Percentiles rank a stretch among this genome's conserved stretches.
Conservation (phyloP, 306 rosid species). For the Psophocarpus tetragonolobus region DNA sequence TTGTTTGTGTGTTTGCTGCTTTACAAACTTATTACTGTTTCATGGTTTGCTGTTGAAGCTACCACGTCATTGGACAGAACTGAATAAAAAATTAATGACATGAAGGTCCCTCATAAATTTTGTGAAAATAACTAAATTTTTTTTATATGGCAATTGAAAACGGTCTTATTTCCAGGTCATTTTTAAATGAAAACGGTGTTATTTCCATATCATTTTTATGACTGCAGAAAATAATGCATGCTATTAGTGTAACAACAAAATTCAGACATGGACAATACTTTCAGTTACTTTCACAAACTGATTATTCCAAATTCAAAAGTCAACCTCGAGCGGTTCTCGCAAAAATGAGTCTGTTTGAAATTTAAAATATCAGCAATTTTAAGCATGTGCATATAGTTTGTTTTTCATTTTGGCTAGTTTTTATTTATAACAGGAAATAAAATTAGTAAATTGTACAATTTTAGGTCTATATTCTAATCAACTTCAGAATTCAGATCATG, state of each 20-base stretch:
- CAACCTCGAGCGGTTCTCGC: not conserved
- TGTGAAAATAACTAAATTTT: not conserved
- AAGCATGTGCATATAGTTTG: not conserved
- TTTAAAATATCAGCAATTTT: not conserved
- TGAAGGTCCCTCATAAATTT: slow-evolving; percentile 4
- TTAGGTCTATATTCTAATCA: slow-evolving; percentile 1
- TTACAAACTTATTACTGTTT: not conserved
- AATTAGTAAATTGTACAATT: not conserved
- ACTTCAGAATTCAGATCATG: slow-evolving; percentile 1
- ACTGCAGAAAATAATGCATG: not conserved
- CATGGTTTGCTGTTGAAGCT: not conserved
- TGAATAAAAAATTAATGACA: not conserved
- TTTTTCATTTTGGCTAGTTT: not conserved
- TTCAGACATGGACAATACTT: not conserved
- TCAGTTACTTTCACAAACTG: not conserved
- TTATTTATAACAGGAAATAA: not conserved
- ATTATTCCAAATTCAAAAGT: slow-evolving; percentile 2
- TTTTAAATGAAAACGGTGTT: not conserved
- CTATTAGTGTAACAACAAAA: not conserved
- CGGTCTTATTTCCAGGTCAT: not conserved
- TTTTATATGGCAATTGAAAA: not conserved
- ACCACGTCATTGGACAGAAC: not conserved
- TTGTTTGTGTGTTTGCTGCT: not conserved
- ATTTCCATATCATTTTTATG: not conserved
- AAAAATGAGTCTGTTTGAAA: not conserved